Evolutionary conservation across 2,329 filamentous ascomycete species (phyloP).

Genomic region (Alternaria atra): DNA sequence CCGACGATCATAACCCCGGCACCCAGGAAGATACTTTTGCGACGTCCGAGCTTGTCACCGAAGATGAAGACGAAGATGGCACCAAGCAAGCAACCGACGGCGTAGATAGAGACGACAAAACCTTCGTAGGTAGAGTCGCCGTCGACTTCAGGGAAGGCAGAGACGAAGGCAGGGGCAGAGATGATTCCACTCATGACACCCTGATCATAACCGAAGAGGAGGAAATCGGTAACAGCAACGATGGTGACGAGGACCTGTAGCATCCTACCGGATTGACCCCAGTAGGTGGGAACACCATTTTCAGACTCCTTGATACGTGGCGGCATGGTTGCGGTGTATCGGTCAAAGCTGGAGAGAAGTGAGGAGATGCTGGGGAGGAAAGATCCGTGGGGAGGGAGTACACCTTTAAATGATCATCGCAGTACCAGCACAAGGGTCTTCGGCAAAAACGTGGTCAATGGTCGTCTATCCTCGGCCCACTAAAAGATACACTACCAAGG

Average conservation of each 20-base stretch:
- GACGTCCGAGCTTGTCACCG: slow-evolving; percentile 55
- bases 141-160: slow-evolving; percentile 50
- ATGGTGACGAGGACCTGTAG: slow-evolving; percentile 48
- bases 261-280: slow-evolving; percentile 40
- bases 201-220: slow-evolving; percentile 60
- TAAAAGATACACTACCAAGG: slow-evolving; percentile 29
- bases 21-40: slow-evolving; percentile 55
- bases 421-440: slow-evolving; percentile 22
- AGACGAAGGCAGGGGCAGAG: slow-evolving; percentile 46
- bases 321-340: slow-evolving; percentile 33
- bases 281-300: slow-evolving; percentile 40
- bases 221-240: slow-evolving; percentile 58
- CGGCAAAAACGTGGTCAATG: slow-evolving; percentile 24
- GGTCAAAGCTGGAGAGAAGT: slow-evolving; percentile 29
- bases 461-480: slow-evolving; percentile 29
- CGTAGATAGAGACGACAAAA: slow-evolving; percentile 62
- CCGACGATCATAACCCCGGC: slow-evolving; percentile 54
- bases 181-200: slow-evolving; percentile 56
- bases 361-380: slow-evolving; percentile 33
- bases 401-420: slow-evolving; percentile 37
- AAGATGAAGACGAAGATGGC: slow-evolving; percentile 51
- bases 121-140: slow-evolving; percentile 52
- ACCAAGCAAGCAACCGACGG: slow-evolving; percentile 57
- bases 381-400: slow-evolving; percentile 29
- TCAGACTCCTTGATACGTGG: slow-evolving; percentile 36